Evolutionary conservation across 2,329 filamentous ascomycete genomes (phyloP), one percentile per base, ranked within the genome.

Genomic region (Orbilia oligospora): DNA sequence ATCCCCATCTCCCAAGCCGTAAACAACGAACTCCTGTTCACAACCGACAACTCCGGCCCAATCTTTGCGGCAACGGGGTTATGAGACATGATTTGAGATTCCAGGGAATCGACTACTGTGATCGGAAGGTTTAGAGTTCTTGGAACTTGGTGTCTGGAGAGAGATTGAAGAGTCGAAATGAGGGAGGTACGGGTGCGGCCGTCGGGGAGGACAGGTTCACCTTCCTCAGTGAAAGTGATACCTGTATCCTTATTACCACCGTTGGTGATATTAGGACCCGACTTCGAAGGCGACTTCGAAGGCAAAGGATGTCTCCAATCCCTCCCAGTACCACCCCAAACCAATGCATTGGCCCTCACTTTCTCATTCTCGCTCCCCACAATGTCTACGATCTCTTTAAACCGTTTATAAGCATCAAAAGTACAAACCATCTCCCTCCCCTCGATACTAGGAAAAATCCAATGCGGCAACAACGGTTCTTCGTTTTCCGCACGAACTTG

Each of bases 11-110:
- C 86, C 92, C 92, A 94, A 16, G 92, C 92, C 82, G 90, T 90
- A 66, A 92, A 85, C 82, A 94, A 93, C 8, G 93, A 91, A 20
- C 90, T 90, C 67, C 87, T 84, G 81, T 93, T 93, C 71, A 92
- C 89, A 12, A 86, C 84, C 0, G 88, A 90, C 65, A 92, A 85
- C 5, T 86, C 84, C 24, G 65, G 8, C 85, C 81, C 4, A 82
- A 86, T 66, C 87, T 87, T 80, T 82, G 85, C 48, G 81, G 82
- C 61, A 82, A 84, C 12, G 88, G 85, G 14, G 85, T 84, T 1
- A 82, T 78, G 22, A 88, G 88, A 6, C 90, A 84, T 12, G 83
- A 85, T 12, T 84, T 83, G 64, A 61, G 83, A 83, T 33, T 87
- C 83, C 14, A 87, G 85, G 36, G 88, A 84, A 36, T 87, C 86